Base-by-base conservation (phyloP, 2,329 filamentous ascomycete genomes). In the Bimuria novae-zelandiae region DNA sequence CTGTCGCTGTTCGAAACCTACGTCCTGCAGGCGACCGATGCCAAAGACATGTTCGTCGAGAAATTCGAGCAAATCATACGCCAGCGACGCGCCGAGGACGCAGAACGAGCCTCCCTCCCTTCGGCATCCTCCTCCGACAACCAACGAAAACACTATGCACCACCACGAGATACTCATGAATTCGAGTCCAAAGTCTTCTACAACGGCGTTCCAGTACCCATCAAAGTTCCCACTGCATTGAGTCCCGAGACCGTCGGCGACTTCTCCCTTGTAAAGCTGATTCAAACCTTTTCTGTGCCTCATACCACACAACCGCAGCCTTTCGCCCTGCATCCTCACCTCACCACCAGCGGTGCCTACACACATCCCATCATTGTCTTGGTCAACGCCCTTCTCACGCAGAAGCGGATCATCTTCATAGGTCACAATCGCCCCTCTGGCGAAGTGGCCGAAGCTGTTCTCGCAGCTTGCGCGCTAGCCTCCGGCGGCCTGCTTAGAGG, bases 241-340 rank as follows among this genome's bases (percentile, higher is more conserved):
- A 93, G 92, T 79, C 90, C 92, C 1, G 94, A 99, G 78, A 97
- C 90, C 0, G 94, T 99, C 14, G 94, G 94, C 56, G 94, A 99
- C 76, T 99, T 99, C 70, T 97, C 92, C 32, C 82, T 99, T 52
- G 89, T 99, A 76, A 97, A 97, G 74, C 85, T 99, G 49, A 96
- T 99, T 60, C 92, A 96, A 65, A 96, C 90, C 49, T 97, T 97
- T 73, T 90, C 90, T 37, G 86, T 87, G 10, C 82, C 89, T 16
- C 93, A 97, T 72, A 77, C 86, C n/a, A 88, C 91, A 64, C 84
- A 88, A 8, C 89, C 91, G 3, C 89, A 95, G 64, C 86, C 92
- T 1, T 99, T 97, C 69, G 77, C 88, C 4, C 79, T 92, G 37
- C 94, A 99, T 72, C 86, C 92, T 10, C 94, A 99, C 73, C 83